A percentile compares a stretch with the other conserved stretches of the same genome.
These are phyloP conservation scores for Corymbia citriodora DNA, from an alignment of 441 rosid genomes.

Conservation along the genomic window DNA sequence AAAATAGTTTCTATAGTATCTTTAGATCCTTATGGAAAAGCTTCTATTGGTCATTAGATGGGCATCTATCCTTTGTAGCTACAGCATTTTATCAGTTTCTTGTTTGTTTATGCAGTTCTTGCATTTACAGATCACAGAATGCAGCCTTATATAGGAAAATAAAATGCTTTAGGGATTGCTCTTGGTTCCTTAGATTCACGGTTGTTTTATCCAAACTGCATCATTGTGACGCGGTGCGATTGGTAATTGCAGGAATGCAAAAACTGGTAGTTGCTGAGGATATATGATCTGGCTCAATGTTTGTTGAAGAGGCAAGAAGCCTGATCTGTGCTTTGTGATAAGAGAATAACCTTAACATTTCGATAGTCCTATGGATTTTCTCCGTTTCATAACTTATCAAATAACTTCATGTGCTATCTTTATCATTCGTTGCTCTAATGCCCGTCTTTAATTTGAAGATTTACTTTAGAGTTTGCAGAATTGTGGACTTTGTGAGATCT, in stretches of 20 bases:
- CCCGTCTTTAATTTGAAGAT: background rate
- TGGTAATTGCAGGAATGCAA: slow-evolving; percentile 72
- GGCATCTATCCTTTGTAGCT: slow-evolving; percentile 30
- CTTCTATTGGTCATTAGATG: background rate
- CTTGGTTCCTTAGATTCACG: slow-evolving; percentile 32
- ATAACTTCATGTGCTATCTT: background rate
- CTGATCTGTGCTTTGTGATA: slow-evolving; percentile 14
- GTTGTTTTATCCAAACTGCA: slow-evolving; percentile 23
- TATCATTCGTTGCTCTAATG: background rate
- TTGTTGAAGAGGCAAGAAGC: slow-evolving; percentile 64
- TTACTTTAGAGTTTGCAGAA: background rate
- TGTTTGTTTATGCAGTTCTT: slow-evolving; percentile 7
- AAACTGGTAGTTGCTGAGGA: slow-evolving; percentile 50
- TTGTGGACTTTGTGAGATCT: background rate
- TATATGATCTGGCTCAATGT: slow-evolving; percentile 52
- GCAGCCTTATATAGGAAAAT: slow-evolving; percentile 13
- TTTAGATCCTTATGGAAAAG: background rate
- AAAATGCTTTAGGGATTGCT: slow-evolving; percentile 21
- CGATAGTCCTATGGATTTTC: background rate
- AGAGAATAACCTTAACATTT: slow-evolving; percentile 1
- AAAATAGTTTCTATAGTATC: background rate
- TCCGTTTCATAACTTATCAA: background rate
- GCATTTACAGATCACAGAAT: slow-evolving; percentile 37
- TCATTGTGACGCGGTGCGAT: slow-evolving; percentile 60
- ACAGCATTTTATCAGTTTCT: slow-evolving; percentile 8